Base-by-base conservation (phyloP, 768 basidiomycete genomes). In the Tulasnella sp. region DNA sequence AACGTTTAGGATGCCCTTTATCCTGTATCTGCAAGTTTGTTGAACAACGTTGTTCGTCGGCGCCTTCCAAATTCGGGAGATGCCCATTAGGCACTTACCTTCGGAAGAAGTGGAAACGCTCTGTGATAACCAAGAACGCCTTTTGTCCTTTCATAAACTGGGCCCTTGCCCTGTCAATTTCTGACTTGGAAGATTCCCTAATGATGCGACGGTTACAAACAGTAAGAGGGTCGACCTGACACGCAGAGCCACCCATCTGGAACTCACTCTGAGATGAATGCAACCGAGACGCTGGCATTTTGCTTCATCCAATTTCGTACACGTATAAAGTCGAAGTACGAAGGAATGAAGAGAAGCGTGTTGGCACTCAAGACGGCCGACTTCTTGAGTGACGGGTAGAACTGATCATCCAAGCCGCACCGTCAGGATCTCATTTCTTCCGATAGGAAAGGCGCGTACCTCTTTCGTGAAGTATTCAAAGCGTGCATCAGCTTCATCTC, bases 41-140 rank as follows among this genome's bases (percentile, higher is more conserved):
- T 77, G 69, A 13, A 18, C 71, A 73, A 57, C 39, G 2, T 35
- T 42, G 32, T 55, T 2, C 44, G 61, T 20, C 20, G 23, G 5
- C 35, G 23, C 61, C 16, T 39, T 39, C 26, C 73, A 32, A 26
- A 74, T 26, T 61, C 67, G 29, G 39, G 26, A 80, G 67, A 5
- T 55, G 10, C 74, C 39, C 29, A 48, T 51, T 13, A 4, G 69
- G 35, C 3, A 83, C 86, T 67, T 67, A 91, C 92, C 95, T 87
- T 80, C 94, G 90, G 87, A 95, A 98, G 84, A 99, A 99, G 84
- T 99, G 96, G 87, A 98, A 99, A n/a, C 98, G 90, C 83, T 99
- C 98, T 81, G 93, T 97, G 82, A 98, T 87, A 80, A 99, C 87
- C 40, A 99, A 84, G 87, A 99, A 94, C 0, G 92, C 87, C 81